phyloP scores from a whole-genome alignment of 805 yeast genomes.

The Jamesozyma piceae region DNA sequence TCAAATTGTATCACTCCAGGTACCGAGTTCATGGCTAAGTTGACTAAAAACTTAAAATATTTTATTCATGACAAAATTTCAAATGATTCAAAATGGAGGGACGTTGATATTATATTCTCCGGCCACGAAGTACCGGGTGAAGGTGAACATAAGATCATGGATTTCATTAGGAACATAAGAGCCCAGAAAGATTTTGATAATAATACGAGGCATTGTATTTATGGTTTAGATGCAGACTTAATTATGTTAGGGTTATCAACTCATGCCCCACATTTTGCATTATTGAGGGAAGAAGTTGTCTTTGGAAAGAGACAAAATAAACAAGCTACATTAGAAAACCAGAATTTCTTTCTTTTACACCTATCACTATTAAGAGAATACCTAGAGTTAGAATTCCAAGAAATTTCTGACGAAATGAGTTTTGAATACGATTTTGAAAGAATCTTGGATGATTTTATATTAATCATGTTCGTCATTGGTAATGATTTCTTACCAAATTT shows the following conservation, averaged over 20 bases:
- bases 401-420: constrained; percentile 50
- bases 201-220: constrained; percentile 84
- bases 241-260: constrained; percentile 86
- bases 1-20: constrained; percentile 94
- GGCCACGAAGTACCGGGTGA: constrained; percentile 98
- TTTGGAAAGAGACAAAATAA: constrained; percentile 49
- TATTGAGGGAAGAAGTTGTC: constrained; percentile 88
- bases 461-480: constrained; percentile 90
- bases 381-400: constrained; percentile 73
- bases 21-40: constrained; percentile 88
- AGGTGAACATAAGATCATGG: constrained; percentile 97
- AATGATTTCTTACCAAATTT: constrained; percentile 95
- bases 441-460: constrained; percentile 82
- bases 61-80: constrained; percentile 82
- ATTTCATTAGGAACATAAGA: constrained; percentile 70
- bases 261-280: constrained; percentile 92
- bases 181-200: constrained; percentile 66
- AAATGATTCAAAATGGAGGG: constrained; percentile 80
- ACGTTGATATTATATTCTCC: constrained; percentile 63
- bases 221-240: constrained; percentile 93
- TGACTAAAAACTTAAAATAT: constrained; percentile 73
- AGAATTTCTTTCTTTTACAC: constrained; percentile 75
- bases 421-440: constrained; percentile 79
- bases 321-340: constrained; percentile 53
- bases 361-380: constrained; percentile 85